Base-by-base conservation (phyloP, 805 yeast species). In the Priceomyces fermenticarens region DNA sequence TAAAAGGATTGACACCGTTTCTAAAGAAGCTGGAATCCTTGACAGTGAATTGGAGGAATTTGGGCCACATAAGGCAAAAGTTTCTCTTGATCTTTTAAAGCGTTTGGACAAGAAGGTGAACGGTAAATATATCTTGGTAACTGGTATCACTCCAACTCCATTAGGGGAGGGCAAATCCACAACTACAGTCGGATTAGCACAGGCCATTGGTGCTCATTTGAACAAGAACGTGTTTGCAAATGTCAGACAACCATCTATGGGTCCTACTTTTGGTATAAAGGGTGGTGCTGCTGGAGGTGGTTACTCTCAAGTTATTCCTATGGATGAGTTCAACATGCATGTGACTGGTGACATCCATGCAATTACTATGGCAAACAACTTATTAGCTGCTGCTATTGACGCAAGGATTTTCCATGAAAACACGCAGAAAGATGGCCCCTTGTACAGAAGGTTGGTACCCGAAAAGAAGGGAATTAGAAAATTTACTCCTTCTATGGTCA, bases 201-300 rank as follows among this genome's bases (percentile, higher is more conserved):
- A 85, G 65, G 89, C 90, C 11, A 66, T 85, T 45, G 86, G 89
- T 47, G 89, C 89, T 30, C 89, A 83, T 55, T 68, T 85, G 61
- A 72, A 78, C 39, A 72, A 77, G 51, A 79, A 83, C 44, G 83
- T 83, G 10, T 75, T 85, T 57, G 93, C 91, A 48, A 85, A 84
- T 58, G 93, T 85, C 39, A 78, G 93, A 72, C 93, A 85, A 61
- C 93, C 93, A 17, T 82, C 89, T 7, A 83, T 85, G 90, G 93
- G 93, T 41, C 93, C 93, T 49, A 85, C 93, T 13, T 85, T 85
- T 55, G 93, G 93, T 67, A 83, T 85, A 51, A 85, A 85, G 62
- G 93, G 93, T 65, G 93, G 93, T 67, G 93, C 93, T 51, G 93
- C 93, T 6, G 93, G 93, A 60, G 91, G 93, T 62, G 93, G 93